Conservation (phyloP, 176 grass and related monocot species). For the Rhynchospora tenuis region DNA sequence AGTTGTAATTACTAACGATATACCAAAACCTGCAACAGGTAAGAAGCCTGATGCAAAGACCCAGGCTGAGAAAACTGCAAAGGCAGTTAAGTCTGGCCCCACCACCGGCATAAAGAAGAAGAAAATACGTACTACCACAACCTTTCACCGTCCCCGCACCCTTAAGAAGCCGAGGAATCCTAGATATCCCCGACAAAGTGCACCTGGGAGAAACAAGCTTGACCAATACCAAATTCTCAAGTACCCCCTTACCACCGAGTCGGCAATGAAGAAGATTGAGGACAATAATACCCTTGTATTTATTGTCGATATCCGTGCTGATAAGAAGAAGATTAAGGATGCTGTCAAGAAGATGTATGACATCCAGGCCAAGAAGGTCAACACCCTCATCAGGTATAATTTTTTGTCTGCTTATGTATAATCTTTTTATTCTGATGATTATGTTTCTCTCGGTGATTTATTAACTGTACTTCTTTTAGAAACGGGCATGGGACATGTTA, state of each 20-base stretch:
- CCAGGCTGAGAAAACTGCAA: slow-evolving; percentile 66
- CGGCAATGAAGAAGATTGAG: slow-evolving; percentile 83
- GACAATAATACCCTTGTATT: slow-evolving; percentile 80
- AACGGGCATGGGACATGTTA: too few species aligned
- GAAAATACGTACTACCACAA: slow-evolving; percentile 58
- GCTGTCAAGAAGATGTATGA: slow-evolving; percentile 79
- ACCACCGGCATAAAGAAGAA: slow-evolving; percentile 42
- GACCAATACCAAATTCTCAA: slow-evolving; percentile 78
- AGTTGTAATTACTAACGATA: neutral
- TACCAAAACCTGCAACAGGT: neutral
- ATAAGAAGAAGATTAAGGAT: slow-evolving; percentile 86
- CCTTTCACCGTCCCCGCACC: slow-evolving; percentile 65
- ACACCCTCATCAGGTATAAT: slow-evolving; percentile 68
- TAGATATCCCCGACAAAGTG: slow-evolving; percentile 56
- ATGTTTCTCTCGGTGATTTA: neutral
- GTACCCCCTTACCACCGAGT: slow-evolving; percentile 70
- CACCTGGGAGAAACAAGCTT: slow-evolving; percentile 66
- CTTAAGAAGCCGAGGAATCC: slow-evolving; percentile 49
- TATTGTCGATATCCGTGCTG: slow-evolving; percentile 62
- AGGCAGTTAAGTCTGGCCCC: slow-evolving; percentile 58
- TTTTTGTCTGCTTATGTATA: neutral
- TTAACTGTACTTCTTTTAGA: neutral
- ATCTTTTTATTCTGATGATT: slow-evolving; percentile 9
- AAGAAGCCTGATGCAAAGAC: slow-evolving; percentile 45
- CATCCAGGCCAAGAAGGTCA: slow-evolving; percentile 78